Evolutionary conservation across 106 monocot species (phyloP), one percentile per base, ranked within the genome.

Genomic region (Hemerocallis citrina): DNA sequence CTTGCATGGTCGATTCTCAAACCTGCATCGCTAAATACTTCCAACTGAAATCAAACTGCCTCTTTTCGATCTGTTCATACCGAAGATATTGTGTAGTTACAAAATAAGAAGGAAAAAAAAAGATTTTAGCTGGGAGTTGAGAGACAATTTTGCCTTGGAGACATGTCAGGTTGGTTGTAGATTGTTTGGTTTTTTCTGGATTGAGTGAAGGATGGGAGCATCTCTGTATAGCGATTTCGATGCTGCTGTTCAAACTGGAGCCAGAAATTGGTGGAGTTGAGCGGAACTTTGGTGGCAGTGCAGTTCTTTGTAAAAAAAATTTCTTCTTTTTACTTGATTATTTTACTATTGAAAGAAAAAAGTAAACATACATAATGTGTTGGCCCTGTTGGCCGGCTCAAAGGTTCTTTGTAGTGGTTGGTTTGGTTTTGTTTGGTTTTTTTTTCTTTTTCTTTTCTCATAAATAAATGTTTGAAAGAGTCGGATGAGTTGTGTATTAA

Each of bases 181-280:
- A 15, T 63, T 44, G 36, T 29, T 59, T 37, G 25, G 55, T 45
- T 17, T 39, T 30, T 62, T 51, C n/a, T n/a, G n/a, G n/a, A 25
- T 24, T 3, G 45, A 8, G 61, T 28, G 37, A 32, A 22, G 21
- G 39, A 2, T 14, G 54, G 19, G 20, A 40, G 57, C 61, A 61
- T 49, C 50, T 45, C n/a, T 73, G 59, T 68, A 62, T 62, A 67
- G 49, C 60, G 74, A 56, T 62, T 28, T 7, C 38, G 33, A 46
- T 39, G 20, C 63, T 64, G 17, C 22, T 48, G 30, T 34, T 35
- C 21, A 22, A 22, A 50, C 59, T 38, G 12, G 46, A 29, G 55
- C 43, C 33, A 19, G 22, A 23, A 16, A 15, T 56, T 47, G 72
- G n/a, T 64, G 57, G 52, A 33, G 54, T 25, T 60, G 24, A 38